Evolutionary conservation across 805 yeast species (phyloP).

Genomic region (Debaryomyces tyrocola): DNA sequence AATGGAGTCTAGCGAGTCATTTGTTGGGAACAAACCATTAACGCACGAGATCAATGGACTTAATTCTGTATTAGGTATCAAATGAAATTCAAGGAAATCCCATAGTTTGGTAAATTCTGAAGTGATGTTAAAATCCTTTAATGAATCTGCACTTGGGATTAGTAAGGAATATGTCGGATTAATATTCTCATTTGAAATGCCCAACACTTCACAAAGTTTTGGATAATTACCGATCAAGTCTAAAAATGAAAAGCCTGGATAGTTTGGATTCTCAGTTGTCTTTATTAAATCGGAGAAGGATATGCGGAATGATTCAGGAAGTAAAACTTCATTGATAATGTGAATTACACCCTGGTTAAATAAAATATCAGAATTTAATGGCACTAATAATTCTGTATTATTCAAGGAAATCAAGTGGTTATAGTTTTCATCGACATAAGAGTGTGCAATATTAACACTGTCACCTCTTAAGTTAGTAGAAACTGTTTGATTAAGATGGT

Average conservation of each 20-base stretch:
- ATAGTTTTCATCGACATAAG: slow-evolving; percentile 15
- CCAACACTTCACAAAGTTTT: slow-evolving; percentile 41
- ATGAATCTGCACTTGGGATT: slow-evolving; percentile 64
- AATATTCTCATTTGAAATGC: slow-evolving; percentile 22
- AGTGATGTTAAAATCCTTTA: slow-evolving; percentile 52
- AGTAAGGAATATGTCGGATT: slow-evolving; percentile 55
- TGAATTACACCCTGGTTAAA: slow-evolving; percentile 87
- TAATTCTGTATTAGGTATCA: slow-evolving; percentile 60
- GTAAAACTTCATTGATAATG: slow-evolving; percentile 53
- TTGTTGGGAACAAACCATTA: slow-evolving; percentile 8
- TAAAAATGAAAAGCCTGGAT: slow-evolving; percentile 32
- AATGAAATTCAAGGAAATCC: slow-evolving; percentile 64
- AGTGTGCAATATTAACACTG: slow-evolving; percentile 19
- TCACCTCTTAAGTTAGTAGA: slow-evolving; percentile 28
- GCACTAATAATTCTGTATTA: slow-evolving; percentile 30
- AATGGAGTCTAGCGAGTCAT: neutral
- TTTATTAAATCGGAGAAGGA: slow-evolving; percentile 54
- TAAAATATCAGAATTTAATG: slow-evolving; percentile 60
- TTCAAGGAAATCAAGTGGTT: slow-evolving; percentile 30
- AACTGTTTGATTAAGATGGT: slow-evolving; percentile 10
- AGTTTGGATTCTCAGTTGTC: slow-evolving; percentile 46
- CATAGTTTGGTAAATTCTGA: slow-evolving; percentile 42
- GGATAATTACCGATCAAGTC: slow-evolving; percentile 48
- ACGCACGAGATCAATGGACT: slow-evolving; percentile 50
- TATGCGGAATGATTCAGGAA: slow-evolving; percentile 59